These are phyloP conservation scores for Triticum turgidum DNA, from an alignment of 176 grass and related monocot genomes.

Conservation along the genomic window DNA sequence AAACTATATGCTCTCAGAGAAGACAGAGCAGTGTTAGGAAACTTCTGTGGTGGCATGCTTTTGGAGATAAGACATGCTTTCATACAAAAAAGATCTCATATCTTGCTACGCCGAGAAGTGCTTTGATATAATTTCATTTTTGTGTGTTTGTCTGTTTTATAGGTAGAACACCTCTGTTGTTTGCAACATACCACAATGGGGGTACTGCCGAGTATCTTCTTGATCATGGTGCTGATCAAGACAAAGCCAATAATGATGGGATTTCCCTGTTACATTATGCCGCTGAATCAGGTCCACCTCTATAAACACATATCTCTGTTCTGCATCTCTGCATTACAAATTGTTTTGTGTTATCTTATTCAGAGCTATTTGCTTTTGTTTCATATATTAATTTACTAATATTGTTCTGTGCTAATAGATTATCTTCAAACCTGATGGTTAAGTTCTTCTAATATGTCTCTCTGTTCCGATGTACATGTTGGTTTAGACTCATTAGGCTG, in stretches of 20 bases:
- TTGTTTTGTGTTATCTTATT: neutral
- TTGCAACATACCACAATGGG: neutral
- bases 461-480: neutral
- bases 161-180: conserved; percentile 12
- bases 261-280: neutral
- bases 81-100: neutral
- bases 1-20: neutral
- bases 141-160: neutral
- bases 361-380: neutral
- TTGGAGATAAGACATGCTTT: neutral
- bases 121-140: neutral
- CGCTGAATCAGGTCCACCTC: neutral
- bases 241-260: neutral
- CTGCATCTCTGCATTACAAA: neutral
- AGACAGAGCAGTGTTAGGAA: neutral
- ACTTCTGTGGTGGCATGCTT: neutral
- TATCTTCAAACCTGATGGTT: neutral
- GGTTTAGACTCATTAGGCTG: neutral
- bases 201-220: neutral
- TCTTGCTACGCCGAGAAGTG: neutral
- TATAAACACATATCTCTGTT: neutral
- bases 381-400: neutral
- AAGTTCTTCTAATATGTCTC: neutral
- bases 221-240: neutral
- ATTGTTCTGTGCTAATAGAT: neutral